Base-by-base conservation (phyloP, 179 eudicot species). In the Patellifolia procumbens region DNA sequence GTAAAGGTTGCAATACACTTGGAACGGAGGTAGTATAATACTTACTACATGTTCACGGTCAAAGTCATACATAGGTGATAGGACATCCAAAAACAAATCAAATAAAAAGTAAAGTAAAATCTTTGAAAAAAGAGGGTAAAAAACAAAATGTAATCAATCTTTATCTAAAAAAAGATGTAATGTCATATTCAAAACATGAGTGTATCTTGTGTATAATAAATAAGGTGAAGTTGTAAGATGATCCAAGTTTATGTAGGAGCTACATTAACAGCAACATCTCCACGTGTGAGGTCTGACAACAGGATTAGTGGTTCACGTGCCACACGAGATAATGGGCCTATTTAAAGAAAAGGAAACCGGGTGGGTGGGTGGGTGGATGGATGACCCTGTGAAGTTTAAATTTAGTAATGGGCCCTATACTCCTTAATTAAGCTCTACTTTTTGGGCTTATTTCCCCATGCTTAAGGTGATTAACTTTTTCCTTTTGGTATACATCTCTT, bases 281-380 rank as follows among this genome's bases (percentile, higher is more conserved):
- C 11, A 5, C 49, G 8, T 24, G 37, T 35, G 37, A 3, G 49
- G 8, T 56, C 39, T 3, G 20, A 17, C 59, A 68, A 29, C 78
- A 56, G 7, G 1, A 7, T 24, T 10, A 49, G 52, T 48, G 72
- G 74, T 76, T 76, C 80, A 81, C 83, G 77, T 81, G 83, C 55
- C 65, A 37, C 78, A 37, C 65, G 69, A 42, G 68, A 29, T 53
- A n/a, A 64, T 67, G 83, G 83, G 68, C 58, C 84, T n/a, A 32
- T 49, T 20, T 26, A 45, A 32, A 17, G 73, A 76, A 45, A 60
- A 51, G 0, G 64, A 48, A 24, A 71, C 17, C 9, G 32, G 56
- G 26, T 51, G 29, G 61, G 49, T 26, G 45, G n/a, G n/a, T n/a
- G n/a, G n/a, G n/a, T n/a, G n/a, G n/a, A n/a, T n/a, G n/a, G n/a